phyloP scores from a whole-genome alignment of 306 rosid genomes.

The Glycine tomentella region DNA sequence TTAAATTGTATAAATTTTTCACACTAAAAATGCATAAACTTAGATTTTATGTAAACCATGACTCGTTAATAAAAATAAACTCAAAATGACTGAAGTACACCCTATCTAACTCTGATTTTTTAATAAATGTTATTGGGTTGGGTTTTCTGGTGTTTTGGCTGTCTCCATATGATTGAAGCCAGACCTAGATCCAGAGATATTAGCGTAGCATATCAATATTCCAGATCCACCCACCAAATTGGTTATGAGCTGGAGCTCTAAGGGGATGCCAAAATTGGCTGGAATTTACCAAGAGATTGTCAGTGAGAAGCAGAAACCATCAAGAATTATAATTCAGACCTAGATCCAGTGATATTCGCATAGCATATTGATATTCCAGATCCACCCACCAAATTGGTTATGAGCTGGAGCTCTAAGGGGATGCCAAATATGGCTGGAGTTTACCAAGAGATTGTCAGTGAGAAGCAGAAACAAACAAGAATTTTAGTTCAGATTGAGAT shows the following conservation, averaged over 20 bases:
- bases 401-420: not conserved
- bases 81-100: not conserved
- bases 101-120: not conserved
- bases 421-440: not conserved
- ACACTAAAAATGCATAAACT: no score
- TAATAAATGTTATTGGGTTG: not conserved
- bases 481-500: slow-evolving; percentile 8
- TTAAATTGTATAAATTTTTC: no score
- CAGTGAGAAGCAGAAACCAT: not conserved
- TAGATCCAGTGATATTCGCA: not conserved
- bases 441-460: not conserved
- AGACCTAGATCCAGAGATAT: not conserved
- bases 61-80: no score
- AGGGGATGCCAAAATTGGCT: not conserved
- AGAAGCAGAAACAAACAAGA: slow-evolving; percentile 8
- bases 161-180: slow-evolving; percentile 7
- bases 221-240: not conserved
- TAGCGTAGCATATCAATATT: not conserved
- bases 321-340: not conserved
- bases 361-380: not conserved
- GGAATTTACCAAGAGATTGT: not conserved
- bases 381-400: not conserved
- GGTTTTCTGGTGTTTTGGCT: not conserved
- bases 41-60: no score
- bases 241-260: not conserved